phyloP scores from a whole-genome alignment of 2,329 filamentous ascomycete species.

The Alternaria infectoria region DNA sequence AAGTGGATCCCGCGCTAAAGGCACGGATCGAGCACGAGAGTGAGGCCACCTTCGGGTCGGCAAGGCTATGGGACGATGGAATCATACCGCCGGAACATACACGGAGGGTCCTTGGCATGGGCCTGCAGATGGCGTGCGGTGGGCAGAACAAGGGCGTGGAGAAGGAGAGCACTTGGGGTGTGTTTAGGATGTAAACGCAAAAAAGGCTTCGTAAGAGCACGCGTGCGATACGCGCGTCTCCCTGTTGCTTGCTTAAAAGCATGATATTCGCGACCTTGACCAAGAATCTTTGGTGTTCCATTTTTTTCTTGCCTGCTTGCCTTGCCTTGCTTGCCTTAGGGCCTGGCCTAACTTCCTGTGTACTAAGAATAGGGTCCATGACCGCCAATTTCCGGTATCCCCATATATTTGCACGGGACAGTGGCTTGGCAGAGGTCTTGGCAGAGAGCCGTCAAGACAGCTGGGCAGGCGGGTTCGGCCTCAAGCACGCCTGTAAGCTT shows the following conservation, averaged over 20 bases:
- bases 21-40: constrained; percentile 88
- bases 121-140: constrained; percentile 55
- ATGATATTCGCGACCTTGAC: background rate
- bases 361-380: background rate
- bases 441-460: constrained; percentile 12
- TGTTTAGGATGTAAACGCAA: constrained; percentile 48
- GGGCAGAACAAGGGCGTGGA: constrained; percentile 42
- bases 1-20: constrained; percentile 79
- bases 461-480: background rate
- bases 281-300: background rate
- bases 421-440: constrained; percentile 12
- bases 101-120: constrained; percentile 56
- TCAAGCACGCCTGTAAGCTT: constrained; percentile 16
- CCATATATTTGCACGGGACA: constrained; percentile 7
- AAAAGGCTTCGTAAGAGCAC: background rate
- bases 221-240: constrained; percentile 3
- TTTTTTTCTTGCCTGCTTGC: background rate
- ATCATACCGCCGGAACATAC: constrained; percentile 59
- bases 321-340: background rate
- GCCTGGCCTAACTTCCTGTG: background rate
- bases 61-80: constrained; percentile 79
- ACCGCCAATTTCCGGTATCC: constrained; percentile 10
- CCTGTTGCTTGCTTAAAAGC: background rate
- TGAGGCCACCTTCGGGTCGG: constrained; percentile 85
- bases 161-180: constrained; percentile 47